Evolutionary conservation across 768 basidiomycete species (phyloP).

Genomic region (Austroboletus festivus): DNA sequence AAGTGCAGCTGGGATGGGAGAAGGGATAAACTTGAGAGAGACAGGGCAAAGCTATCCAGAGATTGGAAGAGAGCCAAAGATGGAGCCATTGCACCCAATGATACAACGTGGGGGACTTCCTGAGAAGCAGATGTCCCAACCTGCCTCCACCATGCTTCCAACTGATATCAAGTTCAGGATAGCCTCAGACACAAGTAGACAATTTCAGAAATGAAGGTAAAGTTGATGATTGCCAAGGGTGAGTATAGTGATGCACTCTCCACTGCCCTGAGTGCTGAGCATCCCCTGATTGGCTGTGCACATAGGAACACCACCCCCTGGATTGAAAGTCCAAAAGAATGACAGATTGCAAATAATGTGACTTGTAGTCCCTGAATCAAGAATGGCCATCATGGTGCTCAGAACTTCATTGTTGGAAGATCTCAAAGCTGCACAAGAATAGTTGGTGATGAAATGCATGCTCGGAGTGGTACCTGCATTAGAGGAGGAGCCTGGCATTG

Average conservation of each 20-base stretch:
- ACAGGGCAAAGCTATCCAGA: background rate
- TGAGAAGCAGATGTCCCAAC: background rate
- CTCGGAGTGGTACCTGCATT: too few species aligned
- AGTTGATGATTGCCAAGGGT: background rate
- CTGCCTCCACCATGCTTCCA: background rate
- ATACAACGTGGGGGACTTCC: background rate
- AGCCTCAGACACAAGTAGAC: background rate
- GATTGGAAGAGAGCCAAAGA: background rate
- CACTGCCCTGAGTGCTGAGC: background rate
- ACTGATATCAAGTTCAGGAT: constrained; percentile 2
- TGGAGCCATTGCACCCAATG: background rate
- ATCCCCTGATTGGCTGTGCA: background rate
- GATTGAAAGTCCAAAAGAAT: background rate
- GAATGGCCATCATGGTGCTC: too few species aligned
- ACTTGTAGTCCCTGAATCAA: background rate
- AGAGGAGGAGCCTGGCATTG: too few species aligned
- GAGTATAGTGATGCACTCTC: background rate
- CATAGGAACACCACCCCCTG: background rate
- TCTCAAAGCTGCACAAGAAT: too few species aligned
- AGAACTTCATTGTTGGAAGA: too few species aligned
- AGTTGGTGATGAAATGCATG: too few species aligned
- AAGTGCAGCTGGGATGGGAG: too few species aligned
- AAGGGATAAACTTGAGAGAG: background rate
- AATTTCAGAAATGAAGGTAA: background rate
- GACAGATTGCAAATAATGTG: background rate